Conservation (phyloP, 768 basidiomycete genomes). For the Ramaria rubella region DNA sequence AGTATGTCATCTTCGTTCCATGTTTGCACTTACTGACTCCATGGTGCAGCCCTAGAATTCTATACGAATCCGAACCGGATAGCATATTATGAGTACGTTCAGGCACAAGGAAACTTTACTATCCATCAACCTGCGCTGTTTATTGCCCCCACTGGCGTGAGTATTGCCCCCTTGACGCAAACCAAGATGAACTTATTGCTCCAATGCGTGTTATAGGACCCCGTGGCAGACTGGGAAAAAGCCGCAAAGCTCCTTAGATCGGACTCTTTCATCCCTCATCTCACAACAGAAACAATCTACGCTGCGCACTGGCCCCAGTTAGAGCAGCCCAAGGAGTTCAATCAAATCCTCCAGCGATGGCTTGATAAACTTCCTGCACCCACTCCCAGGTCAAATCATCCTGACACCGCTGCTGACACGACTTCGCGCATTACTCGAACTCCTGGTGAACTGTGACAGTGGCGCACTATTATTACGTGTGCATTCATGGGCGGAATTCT, state of each 20-base stretch:
- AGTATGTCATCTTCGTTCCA: slow-evolving; percentile 28
- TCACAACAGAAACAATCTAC: slow-evolving; percentile 35
- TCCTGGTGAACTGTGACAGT: too few species aligned
- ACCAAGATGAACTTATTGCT: not conserved
- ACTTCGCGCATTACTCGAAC: too few species aligned
- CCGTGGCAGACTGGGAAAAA: slow-evolving; percentile 37
- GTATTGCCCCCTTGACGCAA: slow-evolving; percentile 1
- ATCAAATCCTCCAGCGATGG: slow-evolving; percentile 47
- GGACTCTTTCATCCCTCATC: slow-evolving; percentile 28
- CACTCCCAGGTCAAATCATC: too few species aligned
- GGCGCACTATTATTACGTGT: too few species aligned
- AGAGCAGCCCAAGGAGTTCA: slow-evolving; percentile 51
- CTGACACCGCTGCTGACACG: too few species aligned
- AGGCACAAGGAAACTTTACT: slow-evolving; percentile 37
- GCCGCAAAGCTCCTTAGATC: slow-evolving; percentile 24
- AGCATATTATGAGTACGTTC: slow-evolving; percentile 30
- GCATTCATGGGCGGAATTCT: too few species aligned
- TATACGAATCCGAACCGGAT: slow-evolving; percentile 46
- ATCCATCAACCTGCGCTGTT: slow-evolving; percentile 36
- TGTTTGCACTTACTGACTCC: not conserved
- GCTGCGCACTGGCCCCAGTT: slow-evolving; percentile 66
- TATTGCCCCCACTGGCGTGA: slow-evolving; percentile 34
- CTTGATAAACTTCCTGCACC: slow-evolving; percentile 23
- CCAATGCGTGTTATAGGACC: slow-evolving; percentile 26
- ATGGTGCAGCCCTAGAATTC: slow-evolving; percentile 50